Base-by-base conservation (phyloP, 2,329 filamentous ascomycete genomes). In the Plenodomus tracheiphilus region DNA sequence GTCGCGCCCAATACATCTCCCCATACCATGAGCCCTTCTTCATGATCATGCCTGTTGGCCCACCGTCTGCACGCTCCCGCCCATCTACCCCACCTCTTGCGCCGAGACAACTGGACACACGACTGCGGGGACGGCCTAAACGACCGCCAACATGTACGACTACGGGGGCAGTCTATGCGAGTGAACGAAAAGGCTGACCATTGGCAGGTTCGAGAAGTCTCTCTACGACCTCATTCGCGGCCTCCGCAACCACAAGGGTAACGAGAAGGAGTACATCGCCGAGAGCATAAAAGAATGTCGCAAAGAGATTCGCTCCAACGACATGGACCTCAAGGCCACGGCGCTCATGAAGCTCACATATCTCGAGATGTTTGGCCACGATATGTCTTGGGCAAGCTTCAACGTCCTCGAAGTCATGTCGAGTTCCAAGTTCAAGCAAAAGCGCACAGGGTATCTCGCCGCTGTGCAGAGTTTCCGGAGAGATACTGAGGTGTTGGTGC, bases 371-470 rank as follows among this genome's bases (percentile, higher is more conserved):
- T 92, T 97, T 62, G 94, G 94, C 13, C 89, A 97, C 71, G 94
- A 97, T 75, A 99, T 99, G 94, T 97, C 93, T 2, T 99, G 94
- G 94, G 94, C 94, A 3, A 92, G 92, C 11, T 99, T 99, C 76
- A 90, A 99, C 72, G 93, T 97, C 43, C 86, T 99, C 40, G 94
- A 99, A 77, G 94, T 99, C 75, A 99, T 99, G 94, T 96, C 92
- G 32, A 96, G 91, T 34, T 81, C 88, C 40, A 97, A 97, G 71
- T 96, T 96, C 72, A 83, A 91, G 60, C 93, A 97, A 74, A 99
- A 99, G 76, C 84, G 93, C 58, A 91, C 97, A 38, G 94, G 93
- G 49, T 99, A 99, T 72, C 80, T 99, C 17, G 93, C 89, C 13
- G 94, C 94, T 8, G 91, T 96, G 22, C 94, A 99, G 79, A 97